phyloP scores from a whole-genome alignment of 163 green algal genomes.

The Prototheca cutis region DNA sequence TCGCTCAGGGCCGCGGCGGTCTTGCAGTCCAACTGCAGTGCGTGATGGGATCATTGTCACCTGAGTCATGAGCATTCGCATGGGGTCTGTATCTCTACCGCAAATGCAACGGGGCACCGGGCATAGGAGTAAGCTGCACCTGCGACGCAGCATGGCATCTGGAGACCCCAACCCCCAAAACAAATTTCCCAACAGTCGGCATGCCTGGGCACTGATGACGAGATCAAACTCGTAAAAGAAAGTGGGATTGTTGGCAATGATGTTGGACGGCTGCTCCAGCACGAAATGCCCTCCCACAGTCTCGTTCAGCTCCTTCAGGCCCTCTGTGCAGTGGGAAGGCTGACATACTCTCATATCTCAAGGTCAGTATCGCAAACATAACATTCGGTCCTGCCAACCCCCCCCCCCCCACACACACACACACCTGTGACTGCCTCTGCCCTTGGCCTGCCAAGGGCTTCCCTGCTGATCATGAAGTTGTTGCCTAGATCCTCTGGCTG shows the following conservation, averaged over 20 bases:
- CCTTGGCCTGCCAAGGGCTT: conserved; percentile 42
- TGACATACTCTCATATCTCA: no score
- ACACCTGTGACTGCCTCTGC: conserved; percentile 66
- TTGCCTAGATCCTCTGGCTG: conserved; percentile 71
- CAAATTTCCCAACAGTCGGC: no score
- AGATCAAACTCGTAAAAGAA: conserved; percentile 85
- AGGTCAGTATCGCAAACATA: no score
- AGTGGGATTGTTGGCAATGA: conserved; percentile 58
- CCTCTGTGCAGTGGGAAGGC: conserved; percentile 8
- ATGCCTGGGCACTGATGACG: conserved; percentile 83
- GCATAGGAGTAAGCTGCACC: no score
- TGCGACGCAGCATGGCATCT: no score
- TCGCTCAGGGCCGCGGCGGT: conserved; percentile 53
- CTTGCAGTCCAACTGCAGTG: conserved; percentile 59
- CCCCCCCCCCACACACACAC: no score
- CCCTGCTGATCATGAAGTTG: conserved; percentile 79
- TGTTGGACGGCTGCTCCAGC: conserved; percentile 53
- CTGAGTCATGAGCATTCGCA: no score
- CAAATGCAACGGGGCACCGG: no score
- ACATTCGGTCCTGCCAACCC: no score
- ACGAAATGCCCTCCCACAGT: conserved; percentile 65
- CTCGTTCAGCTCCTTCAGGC: conserved; percentile 86
- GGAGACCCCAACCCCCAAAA: no score
- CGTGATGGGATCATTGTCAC: no score
- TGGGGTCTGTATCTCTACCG: no score